phyloP scores from a whole-genome alignment of 1,284 basidiomycete genomes.

The Irpex sp. region DNA sequence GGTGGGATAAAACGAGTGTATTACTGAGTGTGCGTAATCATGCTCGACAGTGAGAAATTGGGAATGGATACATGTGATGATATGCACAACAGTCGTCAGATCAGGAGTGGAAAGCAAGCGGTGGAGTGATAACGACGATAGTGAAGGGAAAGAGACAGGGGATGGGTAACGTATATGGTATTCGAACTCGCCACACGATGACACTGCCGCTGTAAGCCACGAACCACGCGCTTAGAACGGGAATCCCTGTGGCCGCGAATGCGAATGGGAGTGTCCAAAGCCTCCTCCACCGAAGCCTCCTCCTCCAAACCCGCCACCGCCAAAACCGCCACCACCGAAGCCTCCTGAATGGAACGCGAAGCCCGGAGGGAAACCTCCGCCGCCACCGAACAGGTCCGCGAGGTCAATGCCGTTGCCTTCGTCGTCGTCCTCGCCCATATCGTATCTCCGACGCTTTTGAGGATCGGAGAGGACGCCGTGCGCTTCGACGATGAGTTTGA shows the following conservation, averaged over 20 bases:
- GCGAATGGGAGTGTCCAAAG: conserved; percentile 1
- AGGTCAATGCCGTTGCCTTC: conserved; percentile 38
- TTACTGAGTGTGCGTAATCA: neutral
- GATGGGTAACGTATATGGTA: neutral
- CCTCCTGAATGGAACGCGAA: conserved; percentile 54
- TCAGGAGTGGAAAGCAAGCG: neutral
- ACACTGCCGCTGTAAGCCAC: neutral
- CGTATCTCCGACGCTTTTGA: conserved; percentile 61
- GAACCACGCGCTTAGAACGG: neutral
- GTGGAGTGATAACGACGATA: neutral
- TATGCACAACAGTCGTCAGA: neutral
- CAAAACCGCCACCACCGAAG: neutral
- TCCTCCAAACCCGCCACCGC: conserved; percentile 19
- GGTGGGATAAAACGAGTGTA: too few species aligned
- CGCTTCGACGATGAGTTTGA: conserved; percentile 78
- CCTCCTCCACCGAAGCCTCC: conserved; percentile 15
- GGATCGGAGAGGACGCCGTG: conserved; percentile 74
- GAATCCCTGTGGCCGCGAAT: neutral
- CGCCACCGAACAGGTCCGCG: conserved; percentile 25
- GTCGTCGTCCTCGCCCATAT: conserved; percentile 72
- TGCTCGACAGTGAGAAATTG: neutral
- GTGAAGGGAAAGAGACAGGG: neutral
- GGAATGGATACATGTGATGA: neutral
- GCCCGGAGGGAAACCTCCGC: conserved; percentile 48
- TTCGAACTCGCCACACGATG: neutral